Evolutionary conservation across 2,329 filamentous ascomycete species (phyloP).

Genomic region (Trichoderma asperellum): DNA sequence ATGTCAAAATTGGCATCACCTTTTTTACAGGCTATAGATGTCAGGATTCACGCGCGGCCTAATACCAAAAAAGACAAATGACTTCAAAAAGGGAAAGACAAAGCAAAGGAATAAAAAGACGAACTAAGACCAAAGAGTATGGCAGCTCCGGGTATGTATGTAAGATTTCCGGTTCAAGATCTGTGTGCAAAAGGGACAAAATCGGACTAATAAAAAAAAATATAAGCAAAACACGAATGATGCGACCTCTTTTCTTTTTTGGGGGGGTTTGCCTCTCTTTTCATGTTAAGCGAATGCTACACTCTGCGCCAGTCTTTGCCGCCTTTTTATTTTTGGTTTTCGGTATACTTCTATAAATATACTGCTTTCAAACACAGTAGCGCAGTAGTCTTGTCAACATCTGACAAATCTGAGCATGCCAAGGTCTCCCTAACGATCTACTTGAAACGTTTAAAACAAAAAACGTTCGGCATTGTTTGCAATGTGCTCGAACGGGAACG

Average conservation of each 20-base stretch:
- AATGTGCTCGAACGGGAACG: background rate
- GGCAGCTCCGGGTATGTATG: background rate
- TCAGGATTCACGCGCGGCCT: background rate
- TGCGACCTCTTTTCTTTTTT: background rate
- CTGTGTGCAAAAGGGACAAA: background rate
- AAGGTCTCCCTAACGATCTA: background rate
- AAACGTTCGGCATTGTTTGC: background rate
- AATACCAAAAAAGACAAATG: background rate
- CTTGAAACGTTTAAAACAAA: background rate
- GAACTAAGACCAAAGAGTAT: background rate
- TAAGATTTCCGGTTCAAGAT: background rate
- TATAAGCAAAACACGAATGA: no score
- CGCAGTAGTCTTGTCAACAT: background rate
- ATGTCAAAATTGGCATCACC: background rate
- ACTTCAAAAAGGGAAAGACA: background rate
- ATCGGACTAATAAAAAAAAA: background rate
- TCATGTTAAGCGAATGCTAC: background rate
- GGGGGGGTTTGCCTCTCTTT: background rate
- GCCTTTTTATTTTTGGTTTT: background rate
- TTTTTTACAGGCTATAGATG: background rate
- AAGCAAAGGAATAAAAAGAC: background rate
- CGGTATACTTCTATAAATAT: background rate
- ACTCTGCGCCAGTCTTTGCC: background rate
- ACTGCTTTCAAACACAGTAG: background rate
- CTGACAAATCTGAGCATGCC: background rate